phyloP scores from a whole-genome alignment of 176 grass and related monocot genomes.

The Oryza meyeriana region DNA sequence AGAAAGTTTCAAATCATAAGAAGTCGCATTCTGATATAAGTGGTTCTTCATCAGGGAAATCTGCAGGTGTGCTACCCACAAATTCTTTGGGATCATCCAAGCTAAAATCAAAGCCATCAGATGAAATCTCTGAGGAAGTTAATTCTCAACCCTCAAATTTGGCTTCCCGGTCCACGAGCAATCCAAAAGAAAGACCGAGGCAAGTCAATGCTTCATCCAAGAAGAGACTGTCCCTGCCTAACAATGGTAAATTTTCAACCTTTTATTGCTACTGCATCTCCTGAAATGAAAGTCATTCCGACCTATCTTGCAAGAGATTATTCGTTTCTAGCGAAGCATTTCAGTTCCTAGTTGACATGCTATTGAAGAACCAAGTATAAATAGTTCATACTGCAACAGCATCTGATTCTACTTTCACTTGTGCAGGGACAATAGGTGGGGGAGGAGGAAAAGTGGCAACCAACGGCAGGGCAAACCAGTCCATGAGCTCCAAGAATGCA shows the following conservation, averaged over 20 bases:
- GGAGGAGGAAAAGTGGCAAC: constrained; percentile 7
- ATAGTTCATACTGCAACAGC: not conserved
- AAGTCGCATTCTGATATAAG: constrained; percentile 64
- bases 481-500: constrained; percentile 1
- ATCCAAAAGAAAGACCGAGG: constrained; percentile 67
- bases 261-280: not conserved
- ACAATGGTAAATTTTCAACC: constrained; percentile 40
- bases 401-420: not conserved
- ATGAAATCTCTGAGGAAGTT: constrained; percentile 54
- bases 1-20: constrained; percentile 38
- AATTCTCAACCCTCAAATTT: constrained; percentile 43
- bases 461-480: not conserved
- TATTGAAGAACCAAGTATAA: constrained; percentile 16
- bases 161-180: constrained; percentile 62
- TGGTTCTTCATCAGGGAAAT: constrained; percentile 54
- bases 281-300: not conserved
- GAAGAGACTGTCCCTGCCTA: constrained; percentile 78
- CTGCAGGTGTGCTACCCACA: constrained; percentile 25
- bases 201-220: constrained; percentile 41
- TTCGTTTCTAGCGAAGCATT: not conserved
- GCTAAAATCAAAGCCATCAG: constrained; percentile 40
- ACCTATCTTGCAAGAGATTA: not conserved
- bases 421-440: not conserved
- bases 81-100: constrained; percentile 41
- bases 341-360: not conserved